These are phyloP conservation scores for Neodidymelliopsis sp. DNA, from an alignment of 2,329 filamentous ascomycete genomes.

Conservation along the genomic window DNA sequence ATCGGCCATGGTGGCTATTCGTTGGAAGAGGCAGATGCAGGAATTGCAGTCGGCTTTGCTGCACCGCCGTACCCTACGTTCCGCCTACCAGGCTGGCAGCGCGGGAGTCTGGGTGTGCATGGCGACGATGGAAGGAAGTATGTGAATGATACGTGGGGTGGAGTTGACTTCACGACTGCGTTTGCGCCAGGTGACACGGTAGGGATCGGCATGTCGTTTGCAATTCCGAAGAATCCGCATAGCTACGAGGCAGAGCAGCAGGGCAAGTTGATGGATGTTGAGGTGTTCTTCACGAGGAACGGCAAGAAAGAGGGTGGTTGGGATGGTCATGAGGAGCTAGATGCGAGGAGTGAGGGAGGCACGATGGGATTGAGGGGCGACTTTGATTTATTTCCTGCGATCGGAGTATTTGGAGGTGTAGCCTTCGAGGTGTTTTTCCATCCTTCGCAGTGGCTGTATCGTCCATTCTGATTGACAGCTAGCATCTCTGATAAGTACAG, in stretches of 20 bases:
- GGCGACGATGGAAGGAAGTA: constrained; percentile 80
- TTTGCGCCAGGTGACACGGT: constrained; percentile 72
- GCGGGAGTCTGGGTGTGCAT: constrained; percentile 77
- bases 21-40: constrained; percentile 55
- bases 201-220: constrained; percentile 74
- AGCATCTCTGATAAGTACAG: too few relatives aligned
- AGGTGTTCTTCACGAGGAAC: constrained; percentile 75
- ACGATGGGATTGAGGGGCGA: constrained; percentile 73
- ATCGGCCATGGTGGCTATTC: constrained; percentile 47
- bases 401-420: constrained; percentile 75
- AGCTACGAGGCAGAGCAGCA: constrained; percentile 38
- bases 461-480: constrained; percentile 24
- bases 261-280: constrained; percentile 54
- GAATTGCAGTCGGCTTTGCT: constrained; percentile 72
- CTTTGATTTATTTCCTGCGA: constrained; percentile 73
- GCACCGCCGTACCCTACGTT: constrained; percentile 80
- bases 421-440: constrained; percentile 73
- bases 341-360: constrained; percentile 67
- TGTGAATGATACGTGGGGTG: constrained; percentile 77
- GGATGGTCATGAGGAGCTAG: constrained; percentile 78
- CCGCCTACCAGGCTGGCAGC: constrained; percentile 82
- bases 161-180: constrained; percentile 69
- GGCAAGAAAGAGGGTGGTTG: constrained; percentile 68
- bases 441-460: constrained; percentile 64
- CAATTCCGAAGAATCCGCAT: constrained; percentile 48